Evolutionary conservation across 1,284 basidiomycete species (phyloP).

Genomic region (Ceratobasidium sp.): DNA sequence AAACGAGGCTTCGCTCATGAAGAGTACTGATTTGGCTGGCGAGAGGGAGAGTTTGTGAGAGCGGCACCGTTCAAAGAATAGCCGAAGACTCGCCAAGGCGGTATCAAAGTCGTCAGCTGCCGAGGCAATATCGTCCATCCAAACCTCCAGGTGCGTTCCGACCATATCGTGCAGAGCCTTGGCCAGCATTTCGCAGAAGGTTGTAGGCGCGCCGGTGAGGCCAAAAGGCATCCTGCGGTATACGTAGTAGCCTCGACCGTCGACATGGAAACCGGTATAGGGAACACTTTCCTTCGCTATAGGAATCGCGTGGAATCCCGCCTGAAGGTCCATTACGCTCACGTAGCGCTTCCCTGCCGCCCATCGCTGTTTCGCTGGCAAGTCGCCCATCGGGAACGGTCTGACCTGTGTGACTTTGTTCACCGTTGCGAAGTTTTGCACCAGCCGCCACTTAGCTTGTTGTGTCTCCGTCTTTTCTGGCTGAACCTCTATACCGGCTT

Average conservation of each 20-base stretch:
- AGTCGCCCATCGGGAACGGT: constrained; percentile 37
- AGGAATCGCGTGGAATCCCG: constrained; percentile 37
- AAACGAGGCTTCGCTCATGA: constrained; percentile 30
- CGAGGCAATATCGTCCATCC: constrained; percentile 41
- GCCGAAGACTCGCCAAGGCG: constrained; percentile 8
- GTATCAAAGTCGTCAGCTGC: constrained; percentile 27
- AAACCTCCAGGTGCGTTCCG: constrained; percentile 13
- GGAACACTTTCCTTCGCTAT: constrained; percentile 20
- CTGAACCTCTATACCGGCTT: no score
- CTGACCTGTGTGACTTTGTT: no score
- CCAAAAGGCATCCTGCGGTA: no score
- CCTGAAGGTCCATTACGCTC: constrained; percentile 36
- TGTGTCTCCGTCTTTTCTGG: no score
- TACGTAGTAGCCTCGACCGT: constrained; percentile 40
- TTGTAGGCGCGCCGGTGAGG: constrained; percentile 35
- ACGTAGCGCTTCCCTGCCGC: constrained; percentile 37
- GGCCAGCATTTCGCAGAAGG: constrained; percentile 35
- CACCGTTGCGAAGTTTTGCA: no score
- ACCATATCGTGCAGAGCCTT: constrained; percentile 36
- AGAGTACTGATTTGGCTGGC: constrained; percentile 34
- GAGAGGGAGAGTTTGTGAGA: constrained; percentile 21
- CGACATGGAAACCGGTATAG: constrained; percentile 39
- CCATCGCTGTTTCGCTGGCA: constrained; percentile 20
- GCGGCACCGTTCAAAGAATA: constrained; percentile 18
- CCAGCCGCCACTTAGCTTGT: no score